A percentile compares a stretch with the other conserved stretches of the same genome.
Evolutionary conservation across 2,329 filamentous ascomycete species (phyloP).

Genomic region (Talaromyces pinophilus): DNA sequence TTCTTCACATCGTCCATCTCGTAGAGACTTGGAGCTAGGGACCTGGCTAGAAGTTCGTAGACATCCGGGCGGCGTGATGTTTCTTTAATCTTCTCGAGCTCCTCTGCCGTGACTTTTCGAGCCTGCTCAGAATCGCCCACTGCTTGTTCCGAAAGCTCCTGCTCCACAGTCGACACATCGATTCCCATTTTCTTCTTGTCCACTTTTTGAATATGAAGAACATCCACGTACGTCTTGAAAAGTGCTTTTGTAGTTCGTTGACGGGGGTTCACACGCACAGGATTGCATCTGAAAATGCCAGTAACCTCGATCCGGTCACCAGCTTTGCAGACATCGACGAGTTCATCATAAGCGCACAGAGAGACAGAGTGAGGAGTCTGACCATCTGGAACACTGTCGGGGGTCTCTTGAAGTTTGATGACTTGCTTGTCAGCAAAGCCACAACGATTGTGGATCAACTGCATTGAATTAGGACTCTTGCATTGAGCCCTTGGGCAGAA

Average conservation of each 20-base stretch:
- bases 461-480: slow-evolving; percentile 89
- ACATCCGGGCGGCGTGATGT: slow-evolving; percentile 80
- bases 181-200: slow-evolving; percentile 93
- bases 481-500: slow-evolving; percentile 82
- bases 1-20: slow-evolving; percentile 99
- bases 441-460: slow-evolving; percentile 95
- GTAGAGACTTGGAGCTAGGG: slow-evolving; percentile 90
- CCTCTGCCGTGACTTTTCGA: slow-evolving; percentile 78
- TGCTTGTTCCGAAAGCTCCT: slow-evolving; percentile 73
- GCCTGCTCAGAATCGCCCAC: slow-evolving; percentile 77
- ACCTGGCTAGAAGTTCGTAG: slow-evolving; percentile 88
- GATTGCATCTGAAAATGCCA: slow-evolving; percentile 93
- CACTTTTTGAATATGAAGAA: slow-evolving; percentile 92
- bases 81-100: slow-evolving; percentile 82
- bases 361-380: slow-evolving; percentile 98
- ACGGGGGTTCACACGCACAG: slow-evolving; percentile 89
- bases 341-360: slow-evolving; percentile 91
- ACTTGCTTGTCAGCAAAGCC: slow-evolving; percentile 96
- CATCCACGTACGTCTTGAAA: slow-evolving; percentile 97
- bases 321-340: slow-evolving; percentile 97
- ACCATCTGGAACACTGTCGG: slow-evolving; percentile 88
- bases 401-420: slow-evolving; percentile 97
- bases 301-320: slow-evolving; percentile 95
- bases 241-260: slow-evolving; percentile 91
- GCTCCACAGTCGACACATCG: slow-evolving; percentile 82